These are phyloP conservation scores for Scedosporium aurantiacum DNA, from an alignment of 2,329 filamentous ascomycete genomes.

Conservation along the genomic window DNA sequence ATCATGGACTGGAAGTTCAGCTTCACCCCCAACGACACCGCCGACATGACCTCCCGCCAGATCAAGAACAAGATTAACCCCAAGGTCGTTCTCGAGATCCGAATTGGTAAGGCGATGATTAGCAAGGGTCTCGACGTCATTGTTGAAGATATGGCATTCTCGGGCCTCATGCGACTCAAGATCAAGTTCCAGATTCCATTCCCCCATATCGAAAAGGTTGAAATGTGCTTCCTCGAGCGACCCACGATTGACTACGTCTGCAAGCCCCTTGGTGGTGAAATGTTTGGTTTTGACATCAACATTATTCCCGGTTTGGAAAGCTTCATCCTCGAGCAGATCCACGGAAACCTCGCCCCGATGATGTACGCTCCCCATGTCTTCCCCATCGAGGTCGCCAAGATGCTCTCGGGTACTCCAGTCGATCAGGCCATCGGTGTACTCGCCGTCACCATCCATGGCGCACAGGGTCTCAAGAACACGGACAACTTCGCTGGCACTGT, in stretches of 20 bases:
- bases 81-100: conserved; percentile 89
- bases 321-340: conserved; percentile 95
- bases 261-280: conserved; percentile 92
- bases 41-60: conserved; percentile 83
- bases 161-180: conserved; percentile 91
- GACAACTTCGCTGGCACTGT: conserved; percentile 88
- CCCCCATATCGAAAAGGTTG: conserved; percentile 86
- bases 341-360: conserved; percentile 87
- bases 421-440: conserved; percentile 94
- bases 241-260: conserved; percentile 94
- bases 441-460: conserved; percentile 82
- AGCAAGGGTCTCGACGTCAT: conserved; percentile 97
- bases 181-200: conserved; percentile 95
- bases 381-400: conserved; percentile 96
- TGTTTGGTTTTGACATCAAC: conserved; percentile 95
- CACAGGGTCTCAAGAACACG: conserved; percentile 84
- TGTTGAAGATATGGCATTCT: conserved; percentile 95
- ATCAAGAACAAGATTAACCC: conserved; percentile 94
- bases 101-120: conserved; percentile 89
- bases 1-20: conserved; percentile 99
- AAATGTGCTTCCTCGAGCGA: conserved; percentile 86
- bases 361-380: conserved; percentile 98
- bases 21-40: conserved; percentile 90
- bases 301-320: conserved; percentile 89
- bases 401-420: conserved; percentile 86